These are phyloP conservation scores for Claviceps sorghi DNA, from an alignment of 2,329 filamentous ascomycete genomes.

Conservation along the genomic window DNA sequence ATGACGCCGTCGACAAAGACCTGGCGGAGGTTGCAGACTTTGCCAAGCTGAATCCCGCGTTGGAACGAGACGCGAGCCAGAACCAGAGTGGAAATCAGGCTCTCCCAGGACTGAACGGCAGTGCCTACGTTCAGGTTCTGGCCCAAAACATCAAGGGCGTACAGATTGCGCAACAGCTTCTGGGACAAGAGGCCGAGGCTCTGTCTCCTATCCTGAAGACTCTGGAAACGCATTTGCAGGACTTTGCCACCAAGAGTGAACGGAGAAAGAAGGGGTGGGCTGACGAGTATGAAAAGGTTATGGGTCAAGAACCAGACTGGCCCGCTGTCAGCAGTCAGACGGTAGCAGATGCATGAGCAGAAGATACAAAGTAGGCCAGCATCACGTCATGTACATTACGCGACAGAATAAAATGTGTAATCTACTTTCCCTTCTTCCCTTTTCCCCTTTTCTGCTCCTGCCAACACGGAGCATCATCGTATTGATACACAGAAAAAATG, in stretches of 20 bases:
- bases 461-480: background rate
- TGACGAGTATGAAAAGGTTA: conserved; percentile 13
- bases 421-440: conserved; percentile 5
- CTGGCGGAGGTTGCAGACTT: conserved; percentile 13
- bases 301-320: conserved; percentile 17
- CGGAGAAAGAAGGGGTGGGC: conserved; percentile 11
- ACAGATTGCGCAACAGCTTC: conserved; percentile 27
- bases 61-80: conserved; percentile 5
- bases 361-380: background rate
- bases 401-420: conserved; percentile 10
- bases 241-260: conserved; percentile 12
- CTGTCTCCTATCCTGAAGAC: conserved; percentile 25
- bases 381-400: background rate
- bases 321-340: conserved; percentile 2
- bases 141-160: conserved; percentile 27
- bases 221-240: conserved; percentile 23
- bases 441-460: background rate
- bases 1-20: conserved; percentile 8
- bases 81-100: background rate
- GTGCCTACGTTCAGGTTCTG: conserved; percentile 14
- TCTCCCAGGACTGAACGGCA: conserved; percentile 11
- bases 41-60: conserved; percentile 11
- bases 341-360: background rate
- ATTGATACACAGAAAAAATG: background rate
- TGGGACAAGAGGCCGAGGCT: conserved; percentile 15